A percentile compares a stretch with the other conserved stretches of the same genome.
Conservation (phyloP, 208 protist genomes). For the Trypanosoma mega region DNA sequence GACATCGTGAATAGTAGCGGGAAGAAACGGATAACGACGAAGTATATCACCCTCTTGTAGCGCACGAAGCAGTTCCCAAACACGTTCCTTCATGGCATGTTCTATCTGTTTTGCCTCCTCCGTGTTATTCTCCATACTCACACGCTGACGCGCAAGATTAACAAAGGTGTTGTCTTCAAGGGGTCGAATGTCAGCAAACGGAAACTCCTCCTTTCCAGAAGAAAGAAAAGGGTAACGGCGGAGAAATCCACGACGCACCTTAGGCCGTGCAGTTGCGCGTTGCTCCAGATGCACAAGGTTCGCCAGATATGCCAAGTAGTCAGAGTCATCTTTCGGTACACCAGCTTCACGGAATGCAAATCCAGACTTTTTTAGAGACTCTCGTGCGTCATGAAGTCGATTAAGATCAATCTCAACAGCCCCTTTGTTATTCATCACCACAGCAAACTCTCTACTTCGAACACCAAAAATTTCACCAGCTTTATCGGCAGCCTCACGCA, state of each 20-base stretch:
- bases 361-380: constrained; percentile 40
- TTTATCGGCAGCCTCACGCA: constrained; percentile 54
- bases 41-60: constrained; percentile 51
- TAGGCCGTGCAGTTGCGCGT: constrained; percentile 16
- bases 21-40: constrained; percentile 57
- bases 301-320: constrained; percentile 65
- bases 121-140: constrained; percentile 19
- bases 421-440: constrained; percentile 63
- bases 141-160: constrained; percentile 42
- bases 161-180: constrained; percentile 65
- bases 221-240: constrained; percentile 64
- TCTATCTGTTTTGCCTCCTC: constrained; percentile 37
- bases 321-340: constrained; percentile 51
- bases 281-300: constrained; percentile 38
- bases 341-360: constrained; percentile 39
- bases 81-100: constrained; percentile 44
- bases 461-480: constrained; percentile 49
- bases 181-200: constrained; percentile 55
- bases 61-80: constrained; percentile 52
- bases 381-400: constrained; percentile 36
- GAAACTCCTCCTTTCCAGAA: constrained; percentile 35
- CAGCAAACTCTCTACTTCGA: constrained; percentile 51
- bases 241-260: constrained; percentile 29
- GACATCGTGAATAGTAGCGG: constrained; percentile 38
- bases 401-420: constrained; percentile 70